phyloP scores from a whole-genome alignment of 257 asterid species.

The Thymus quinquecostatus region DNA sequence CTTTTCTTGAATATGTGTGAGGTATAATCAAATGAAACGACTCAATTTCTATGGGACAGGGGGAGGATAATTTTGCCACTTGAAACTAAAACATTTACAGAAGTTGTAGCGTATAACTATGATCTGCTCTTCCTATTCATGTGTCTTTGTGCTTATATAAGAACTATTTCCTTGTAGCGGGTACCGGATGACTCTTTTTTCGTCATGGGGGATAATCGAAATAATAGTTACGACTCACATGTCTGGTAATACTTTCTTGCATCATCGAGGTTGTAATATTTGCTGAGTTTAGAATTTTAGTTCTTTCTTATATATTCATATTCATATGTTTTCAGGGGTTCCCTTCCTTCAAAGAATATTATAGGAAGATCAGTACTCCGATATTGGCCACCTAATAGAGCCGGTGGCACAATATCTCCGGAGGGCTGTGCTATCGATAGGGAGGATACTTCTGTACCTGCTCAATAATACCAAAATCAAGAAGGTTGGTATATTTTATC shows the following conservation, averaged over 20 bases:
- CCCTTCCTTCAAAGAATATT: slow-evolving; percentile 83
- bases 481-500: no score
- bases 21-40: no score
- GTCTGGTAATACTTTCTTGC: slow-evolving; percentile 64
- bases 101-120: not conserved
- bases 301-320: slow-evolving; percentile 9
- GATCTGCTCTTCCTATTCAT: slow-evolving; percentile 1
- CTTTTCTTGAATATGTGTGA: not conserved
- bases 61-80: not conserved
- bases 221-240: slow-evolving; percentile 93
- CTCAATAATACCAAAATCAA: slow-evolving; percentile 36
- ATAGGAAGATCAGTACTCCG: slow-evolving; percentile 84
- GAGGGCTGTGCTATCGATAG: slow-evolving; percentile 62
- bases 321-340: slow-evolving; percentile 57
- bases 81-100: not conserved
- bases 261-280: slow-evolving; percentile 21
- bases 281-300: not conserved
- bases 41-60: no score
- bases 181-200: slow-evolving; percentile 82
- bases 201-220: slow-evolving; percentile 97
- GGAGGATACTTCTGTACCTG: slow-evolving; percentile 42
- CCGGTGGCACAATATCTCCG: slow-evolving; percentile 74
- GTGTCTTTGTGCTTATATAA: slow-evolving; percentile 7
- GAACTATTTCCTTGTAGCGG: slow-evolving; percentile 50
- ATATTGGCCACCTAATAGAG: slow-evolving; percentile 88